Conservation (phyloP, 352 stramenopile genomes). For the Phytopythium vexans region DNA sequence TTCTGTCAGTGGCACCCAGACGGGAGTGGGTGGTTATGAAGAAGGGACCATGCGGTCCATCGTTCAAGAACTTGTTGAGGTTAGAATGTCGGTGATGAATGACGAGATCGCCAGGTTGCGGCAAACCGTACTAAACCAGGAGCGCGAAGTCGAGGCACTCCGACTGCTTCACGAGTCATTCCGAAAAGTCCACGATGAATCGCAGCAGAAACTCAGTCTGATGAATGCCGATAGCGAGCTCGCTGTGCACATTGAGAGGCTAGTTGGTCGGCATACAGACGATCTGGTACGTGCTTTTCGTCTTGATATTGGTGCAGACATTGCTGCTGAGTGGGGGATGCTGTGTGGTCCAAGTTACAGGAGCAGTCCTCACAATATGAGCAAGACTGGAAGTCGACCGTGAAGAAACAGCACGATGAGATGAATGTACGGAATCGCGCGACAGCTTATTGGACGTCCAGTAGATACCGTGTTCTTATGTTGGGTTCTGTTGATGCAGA, state of each 20-base stretch:
- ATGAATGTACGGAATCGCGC: constrained; percentile 30
- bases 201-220: constrained; percentile 58
- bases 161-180: constrained; percentile 56
- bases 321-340: not conserved
- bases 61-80: constrained; percentile 67
- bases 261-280: constrained; percentile 62
- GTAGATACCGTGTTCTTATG: constrained; percentile 4
- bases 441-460: not conserved
- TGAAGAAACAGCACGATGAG: constrained; percentile 39
- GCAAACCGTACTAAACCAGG: constrained; percentile 47
- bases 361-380: constrained; percentile 34
- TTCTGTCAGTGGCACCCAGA: constrained; percentile 24
- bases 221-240: constrained; percentile 48
- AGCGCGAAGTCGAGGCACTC: constrained; percentile 58
- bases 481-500: constrained; percentile 10
- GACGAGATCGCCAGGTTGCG: constrained; percentile 47
- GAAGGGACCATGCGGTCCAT: constrained; percentile 57
- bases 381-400: constrained; percentile 19
- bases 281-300: constrained; percentile 37
- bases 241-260: constrained; percentile 65
- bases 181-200: constrained; percentile 48
- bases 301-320: not conserved
- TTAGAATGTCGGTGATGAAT: constrained; percentile 55
- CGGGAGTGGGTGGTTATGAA: constrained; percentile 28
- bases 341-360: constrained; percentile 53